phyloP scores from a whole-genome alignment of 2,329 filamentous ascomycete species.

The Aureobasidium leucospermi region DNA sequence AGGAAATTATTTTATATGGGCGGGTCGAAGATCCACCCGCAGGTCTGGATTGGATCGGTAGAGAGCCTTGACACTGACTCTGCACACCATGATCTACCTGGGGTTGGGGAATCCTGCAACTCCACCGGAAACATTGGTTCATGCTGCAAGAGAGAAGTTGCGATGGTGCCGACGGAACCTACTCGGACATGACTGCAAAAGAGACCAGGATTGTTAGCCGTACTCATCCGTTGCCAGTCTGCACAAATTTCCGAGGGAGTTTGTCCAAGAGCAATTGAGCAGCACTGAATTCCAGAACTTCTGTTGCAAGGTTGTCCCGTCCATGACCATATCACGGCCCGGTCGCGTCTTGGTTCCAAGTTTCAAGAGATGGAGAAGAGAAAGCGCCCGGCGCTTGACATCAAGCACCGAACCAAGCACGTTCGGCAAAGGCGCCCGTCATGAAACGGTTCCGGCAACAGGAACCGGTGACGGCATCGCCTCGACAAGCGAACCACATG shows the following conservation, averaged over 20 bases:
- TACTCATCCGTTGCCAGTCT: not conserved
- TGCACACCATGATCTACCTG: not conserved
- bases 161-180: not conserved
- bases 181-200: not conserved
- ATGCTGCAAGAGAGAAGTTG: not conserved
- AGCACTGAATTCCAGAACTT: not conserved
- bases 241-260: not conserved
- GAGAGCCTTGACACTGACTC: not conserved
- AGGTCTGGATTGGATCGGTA: constrained; percentile 5
- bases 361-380: not conserved
- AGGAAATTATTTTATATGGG: constrained; percentile 10
- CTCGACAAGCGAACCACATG: not conserved
- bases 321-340: not conserved
- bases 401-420: not conserved
- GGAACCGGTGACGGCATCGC: not conserved
- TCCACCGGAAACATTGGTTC: not conserved
- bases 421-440: not conserved
- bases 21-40: constrained; percentile 3
- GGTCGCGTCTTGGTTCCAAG: not conserved
- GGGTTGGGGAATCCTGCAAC: not conserved
- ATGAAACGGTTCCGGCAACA: constrained; percentile 3
- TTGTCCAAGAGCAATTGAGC: not conserved
- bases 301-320: not conserved
- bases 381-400: not conserved
- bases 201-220: not conserved